phyloP scores from a whole-genome alignment of 208 protist genomes.

The Herpetomonas tarakana region DNA sequence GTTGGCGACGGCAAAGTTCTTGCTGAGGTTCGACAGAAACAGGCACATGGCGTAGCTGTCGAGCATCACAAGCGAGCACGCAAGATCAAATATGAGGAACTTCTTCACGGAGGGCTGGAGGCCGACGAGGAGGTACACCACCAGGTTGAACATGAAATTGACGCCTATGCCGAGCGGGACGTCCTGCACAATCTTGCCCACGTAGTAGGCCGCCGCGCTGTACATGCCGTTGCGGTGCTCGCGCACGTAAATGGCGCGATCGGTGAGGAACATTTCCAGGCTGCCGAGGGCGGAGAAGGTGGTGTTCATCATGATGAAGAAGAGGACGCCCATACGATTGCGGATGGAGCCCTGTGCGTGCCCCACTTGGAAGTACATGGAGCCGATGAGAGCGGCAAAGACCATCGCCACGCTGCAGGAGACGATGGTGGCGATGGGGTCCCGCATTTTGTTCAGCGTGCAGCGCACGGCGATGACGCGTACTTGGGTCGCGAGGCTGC shows the following conservation, averaged over 20 bases:
- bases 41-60: conserved; percentile 66
- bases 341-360: conserved; percentile 41
- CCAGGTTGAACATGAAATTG: conserved; percentile 40
- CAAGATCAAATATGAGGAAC: conserved; percentile 39
- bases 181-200: conserved; percentile 66
- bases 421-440: conserved; percentile 47
- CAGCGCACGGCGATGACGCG: conserved; percentile 47
- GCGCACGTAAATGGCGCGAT: conserved; percentile 51
- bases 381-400: conserved; percentile 64
- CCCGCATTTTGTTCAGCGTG: conserved; percentile 53
- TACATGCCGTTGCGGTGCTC: conserved; percentile 76
- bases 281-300: conserved; percentile 50
- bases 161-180: conserved; percentile 46
- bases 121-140: conserved; percentile 59
- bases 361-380: conserved; percentile 68
- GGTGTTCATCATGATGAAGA: conserved; percentile 76
- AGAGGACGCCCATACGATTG: conserved; percentile 66
- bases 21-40: conserved; percentile 56
- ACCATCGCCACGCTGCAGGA: conserved; percentile 42
- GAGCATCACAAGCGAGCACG: conserved; percentile 48
- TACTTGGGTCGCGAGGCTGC: conserved; percentile 44
- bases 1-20: conserved; percentile 51
- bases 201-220: conserved; percentile 50
- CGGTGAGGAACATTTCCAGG: conserved; percentile 51
- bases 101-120: conserved; percentile 36